Base-by-base conservation (phyloP, 2,329 filamentous ascomycete genomes). In the Daldinia sp. region DNA sequence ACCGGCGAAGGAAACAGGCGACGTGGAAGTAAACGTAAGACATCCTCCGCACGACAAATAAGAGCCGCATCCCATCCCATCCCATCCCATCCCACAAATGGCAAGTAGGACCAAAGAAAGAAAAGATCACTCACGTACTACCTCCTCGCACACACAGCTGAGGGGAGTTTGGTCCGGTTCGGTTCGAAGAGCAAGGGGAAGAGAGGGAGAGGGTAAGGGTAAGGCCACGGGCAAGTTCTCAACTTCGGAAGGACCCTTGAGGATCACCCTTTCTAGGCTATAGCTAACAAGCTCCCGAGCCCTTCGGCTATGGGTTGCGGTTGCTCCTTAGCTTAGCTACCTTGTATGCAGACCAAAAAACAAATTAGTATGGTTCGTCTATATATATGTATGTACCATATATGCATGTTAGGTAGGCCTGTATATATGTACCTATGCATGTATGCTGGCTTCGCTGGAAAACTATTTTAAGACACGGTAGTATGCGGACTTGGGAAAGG, bases 401-500 rank as follows among this genome's bases (percentile, higher is more conserved):
- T 23, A 46, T 6, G 18, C 20, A 44, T 20, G 18, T 9, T 35
- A 35, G 33, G 10, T 35, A 35, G 30, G 30, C 20, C 18, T 44
- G 18, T 18, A 44, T 18, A 7, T 42, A 42, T 42, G 41, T 42
- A 42, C 41, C 1, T 42, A 42, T 42, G n/a, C 20, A 20, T 42
- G 13, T 30, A 50, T 50, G 15, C 13, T 28, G 4, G 26, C 46
- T 4, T 50, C 23, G 55, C 65, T 44, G 44, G 20, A 41, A 53
- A 53, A 55, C 65, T 70, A 70, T 68, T 70, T 68, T 60, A 63
- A 61, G 65, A 68, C 18, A 62, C 42, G 23, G 39, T 48, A 56
- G 51, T 18, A 53, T 37, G 5, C 39, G 53, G 20, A 20, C 44
- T 23, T 46, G 20, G 42, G 42, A 46, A 23, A 23, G 20, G 23